Evolutionary conservation across 2,329 filamentous ascomycete genomes (phyloP).

Genomic region (Fusarium armeniacum): DNA sequence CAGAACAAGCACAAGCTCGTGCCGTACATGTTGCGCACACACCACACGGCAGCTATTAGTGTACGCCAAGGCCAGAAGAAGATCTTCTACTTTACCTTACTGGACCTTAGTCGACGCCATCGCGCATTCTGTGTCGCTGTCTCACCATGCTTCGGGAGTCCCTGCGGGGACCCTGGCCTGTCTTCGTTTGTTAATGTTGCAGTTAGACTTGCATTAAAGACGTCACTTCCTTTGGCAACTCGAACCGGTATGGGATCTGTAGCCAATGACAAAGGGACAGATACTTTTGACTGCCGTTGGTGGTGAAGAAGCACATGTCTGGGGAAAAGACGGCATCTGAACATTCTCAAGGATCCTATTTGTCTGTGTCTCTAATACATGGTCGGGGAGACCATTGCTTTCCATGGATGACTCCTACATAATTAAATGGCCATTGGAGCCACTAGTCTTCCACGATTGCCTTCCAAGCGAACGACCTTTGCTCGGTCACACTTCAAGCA

Average conservation of each 20-base stretch:
- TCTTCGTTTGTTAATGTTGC: conserved; percentile 24
- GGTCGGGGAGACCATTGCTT: conserved; percentile 28
- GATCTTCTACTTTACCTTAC: conserved; percentile 35
- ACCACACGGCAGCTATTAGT: conserved; percentile 41
- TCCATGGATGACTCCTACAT: conserved; percentile 22
- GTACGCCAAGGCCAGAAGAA: conserved; percentile 36
- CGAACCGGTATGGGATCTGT: conserved; percentile 33
- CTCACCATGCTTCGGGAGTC: conserved; percentile 49
- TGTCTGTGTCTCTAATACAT: conserved; percentile 18
- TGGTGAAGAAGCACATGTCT: conserved; percentile 21
- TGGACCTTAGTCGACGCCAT: conserved; percentile 43
- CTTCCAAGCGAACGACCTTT: conserved; percentile 2
- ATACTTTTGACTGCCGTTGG: conserved; percentile 9
- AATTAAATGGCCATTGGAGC: conserved; percentile 3
- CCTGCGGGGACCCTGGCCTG: conserved; percentile 43
- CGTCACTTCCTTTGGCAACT: conserved; percentile 49
- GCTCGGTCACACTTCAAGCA: conserved; percentile 34
- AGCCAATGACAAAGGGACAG: conserved; percentile 25
- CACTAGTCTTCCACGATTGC: conserved; percentile 4
- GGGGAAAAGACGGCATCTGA: conserved; percentile 25
- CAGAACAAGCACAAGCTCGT: conserved; percentile 45
- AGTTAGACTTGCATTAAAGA: conserved; percentile 43
- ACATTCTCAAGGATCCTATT: conserved; percentile 29
- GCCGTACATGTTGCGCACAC: conserved; percentile 39
- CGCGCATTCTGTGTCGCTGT: conserved; percentile 40